phyloP scores from a whole-genome alignment of 2,329 filamentous ascomycete genomes.

The Botrytis galanthina region DNA sequence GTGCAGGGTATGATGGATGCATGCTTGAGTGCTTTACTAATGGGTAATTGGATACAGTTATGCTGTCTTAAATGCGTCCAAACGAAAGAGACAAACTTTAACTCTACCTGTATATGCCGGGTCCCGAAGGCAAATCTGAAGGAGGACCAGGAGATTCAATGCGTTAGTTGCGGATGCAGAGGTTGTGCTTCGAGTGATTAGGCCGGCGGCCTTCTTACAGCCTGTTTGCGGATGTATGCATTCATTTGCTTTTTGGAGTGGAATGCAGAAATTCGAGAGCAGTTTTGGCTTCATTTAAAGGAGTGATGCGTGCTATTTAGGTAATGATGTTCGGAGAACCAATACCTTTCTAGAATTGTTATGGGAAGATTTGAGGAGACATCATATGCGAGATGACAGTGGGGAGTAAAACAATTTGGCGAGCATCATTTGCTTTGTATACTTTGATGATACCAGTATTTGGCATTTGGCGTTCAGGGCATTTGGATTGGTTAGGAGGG shows the following conservation, averaged over 20 bases:
- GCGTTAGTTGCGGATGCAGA: slow-evolving; percentile 90
- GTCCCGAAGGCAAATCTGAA: slow-evolving; percentile 88
- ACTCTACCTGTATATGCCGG: slow-evolving; percentile 93
- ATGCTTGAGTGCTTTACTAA: slow-evolving; percentile 9
- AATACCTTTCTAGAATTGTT: background rate
- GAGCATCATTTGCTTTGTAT: background rate
- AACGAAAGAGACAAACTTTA: slow-evolving; percentile 99
- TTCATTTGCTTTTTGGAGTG: background rate
- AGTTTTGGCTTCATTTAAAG: background rate
- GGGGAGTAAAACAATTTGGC: background rate
- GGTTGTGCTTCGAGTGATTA: slow-evolving; percentile 86
- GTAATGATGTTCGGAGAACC: slow-evolving; percentile 10
- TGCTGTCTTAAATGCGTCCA: slow-evolving; percentile 96
- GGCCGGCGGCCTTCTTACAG: background rate
- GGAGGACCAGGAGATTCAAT: slow-evolving; percentile 86
- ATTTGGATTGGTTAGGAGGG: background rate
- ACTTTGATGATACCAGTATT: slow-evolving; percentile 31
- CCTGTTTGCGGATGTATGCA: slow-evolving; percentile 3
- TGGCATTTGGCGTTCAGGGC: slow-evolving; percentile 22
- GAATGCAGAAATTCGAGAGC: background rate
- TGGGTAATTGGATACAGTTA: slow-evolving; percentile 51
- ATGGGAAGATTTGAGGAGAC: background rate
- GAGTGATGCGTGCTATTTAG: background rate
- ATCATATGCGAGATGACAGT: background rate
- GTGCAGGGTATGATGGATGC: no score